Evolutionary conservation across 805 yeast species (phyloP).

Genomic region (Pichia californica): DNA sequence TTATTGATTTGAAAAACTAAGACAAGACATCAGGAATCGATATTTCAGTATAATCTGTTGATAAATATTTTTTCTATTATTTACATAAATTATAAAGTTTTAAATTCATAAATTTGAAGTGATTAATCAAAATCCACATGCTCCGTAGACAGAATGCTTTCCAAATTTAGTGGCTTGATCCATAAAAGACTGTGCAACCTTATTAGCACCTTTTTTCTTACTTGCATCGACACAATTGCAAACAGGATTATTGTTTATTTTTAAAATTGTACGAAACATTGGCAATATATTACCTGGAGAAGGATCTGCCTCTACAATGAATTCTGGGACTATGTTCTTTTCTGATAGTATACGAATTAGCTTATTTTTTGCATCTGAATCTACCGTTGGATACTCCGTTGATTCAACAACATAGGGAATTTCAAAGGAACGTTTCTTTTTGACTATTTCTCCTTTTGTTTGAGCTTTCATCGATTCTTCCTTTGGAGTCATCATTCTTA

Average conservation of each 20-base stretch:
- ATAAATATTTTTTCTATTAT: too few relatives aligned
- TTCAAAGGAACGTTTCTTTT: not conserved
- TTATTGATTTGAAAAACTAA: too few relatives aligned
- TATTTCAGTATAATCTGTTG: too few relatives aligned
- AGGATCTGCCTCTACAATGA: constrained; percentile 14
- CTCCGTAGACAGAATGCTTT: constrained; percentile 5
- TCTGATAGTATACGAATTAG: constrained; percentile 3
- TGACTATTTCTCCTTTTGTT: not conserved
- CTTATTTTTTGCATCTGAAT: constrained; percentile 8
- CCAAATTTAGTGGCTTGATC: constrained; percentile 6
- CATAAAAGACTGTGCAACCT: constrained; percentile 33
- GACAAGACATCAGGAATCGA: too few relatives aligned
- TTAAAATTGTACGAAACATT: constrained; percentile 22
- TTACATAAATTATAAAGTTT: too few relatives aligned
- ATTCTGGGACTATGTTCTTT: constrained; percentile 26
- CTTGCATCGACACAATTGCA: constrained; percentile 30
- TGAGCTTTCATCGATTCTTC: constrained; percentile 16
- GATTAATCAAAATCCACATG: not conserved
- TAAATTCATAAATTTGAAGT: too few relatives aligned
- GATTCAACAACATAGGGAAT: constrained; percentile 6
- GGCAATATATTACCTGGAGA: constrained; percentile 9
- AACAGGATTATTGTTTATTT: constrained; percentile 28
- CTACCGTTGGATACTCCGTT: not conserved
- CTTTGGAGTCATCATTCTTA: constrained; percentile 50
- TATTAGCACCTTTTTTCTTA: constrained; percentile 34